These are phyloP conservation scores for Lodderomyces pseudojiufengensis DNA, from an alignment of 1,139 yeast genomes.

Conservation along the genomic window DNA sequence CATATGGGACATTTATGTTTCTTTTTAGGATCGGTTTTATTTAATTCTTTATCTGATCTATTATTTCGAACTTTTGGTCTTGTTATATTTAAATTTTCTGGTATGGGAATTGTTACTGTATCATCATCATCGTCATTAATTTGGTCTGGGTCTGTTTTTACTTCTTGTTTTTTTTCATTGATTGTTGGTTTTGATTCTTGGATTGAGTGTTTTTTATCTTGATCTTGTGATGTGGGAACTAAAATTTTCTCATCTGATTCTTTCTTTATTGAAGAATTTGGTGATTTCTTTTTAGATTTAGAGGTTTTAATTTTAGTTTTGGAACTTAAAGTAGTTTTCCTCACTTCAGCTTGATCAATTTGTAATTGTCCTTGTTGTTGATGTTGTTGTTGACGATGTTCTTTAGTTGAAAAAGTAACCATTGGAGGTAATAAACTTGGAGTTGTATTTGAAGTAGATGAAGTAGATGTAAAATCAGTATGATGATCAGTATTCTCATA, in stretches of 20 bases:
- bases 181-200: background rate
- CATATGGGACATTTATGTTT: slow-evolving; percentile 78
- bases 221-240: background rate
- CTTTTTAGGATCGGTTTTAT: slow-evolving; percentile 49
- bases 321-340: slow-evolving; percentile 5
- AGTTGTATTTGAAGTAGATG: slow-evolving; percentile 1
- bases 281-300: slow-evolving; percentile 1
- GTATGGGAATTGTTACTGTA: slow-evolving; percentile 15
- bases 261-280: slow-evolving; percentile 3
- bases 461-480: slow-evolving; percentile 2
- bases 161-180: background rate
- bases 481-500: background rate
- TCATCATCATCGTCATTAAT: too few species aligned
- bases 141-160: background rate
- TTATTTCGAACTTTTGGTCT: slow-evolving; percentile 14
- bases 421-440: slow-evolving; percentile 37
- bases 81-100: slow-evolving; percentile 13
- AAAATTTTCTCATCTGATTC: slow-evolving; percentile 1
- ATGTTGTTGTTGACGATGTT: slow-evolving; percentile 1
- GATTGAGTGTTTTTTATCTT: slow-evolving; percentile 2
- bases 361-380: slow-evolving; percentile 1
- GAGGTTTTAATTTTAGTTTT: slow-evolving; percentile 1
- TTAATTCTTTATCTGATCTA: slow-evolving; percentile 10
- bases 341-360: background rate
- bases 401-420: slow-evolving; percentile 26